phyloP scores from a whole-genome alignment of 257 asterid species.

The Nicotiana noctiflora region DNA sequence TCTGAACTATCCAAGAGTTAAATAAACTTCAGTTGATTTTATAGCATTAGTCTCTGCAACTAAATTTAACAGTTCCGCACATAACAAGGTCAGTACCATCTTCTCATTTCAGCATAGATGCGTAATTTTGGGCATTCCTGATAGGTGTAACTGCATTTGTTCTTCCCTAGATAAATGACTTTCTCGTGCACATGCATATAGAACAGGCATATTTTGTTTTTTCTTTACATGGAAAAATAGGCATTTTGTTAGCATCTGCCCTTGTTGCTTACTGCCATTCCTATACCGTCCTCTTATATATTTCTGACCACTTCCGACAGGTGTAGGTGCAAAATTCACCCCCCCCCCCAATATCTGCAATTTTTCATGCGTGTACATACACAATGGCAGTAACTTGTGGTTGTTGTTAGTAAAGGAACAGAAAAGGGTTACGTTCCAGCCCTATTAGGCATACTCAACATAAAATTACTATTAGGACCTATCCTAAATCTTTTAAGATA shows the following conservation, averaged over 20 bases:
- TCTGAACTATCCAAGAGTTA: too few species aligned
- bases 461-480: not conserved
- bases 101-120: not conserved
- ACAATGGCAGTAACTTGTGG: not conserved
- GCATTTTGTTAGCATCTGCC: not conserved
- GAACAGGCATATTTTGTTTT: not conserved
- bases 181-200: constrained; percentile 3
- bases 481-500: not conserved
- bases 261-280: not conserved
- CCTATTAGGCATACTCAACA: not conserved
- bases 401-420: not conserved
- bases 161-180: not conserved
- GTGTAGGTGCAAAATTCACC: too few species aligned
- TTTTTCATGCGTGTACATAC: too few species aligned
- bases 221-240: not conserved
- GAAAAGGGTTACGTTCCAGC: not conserved
- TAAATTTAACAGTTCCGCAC: too few species aligned
- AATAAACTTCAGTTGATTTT: too few species aligned
- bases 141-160: not conserved
- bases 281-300: not conserved
- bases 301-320: too few species aligned
- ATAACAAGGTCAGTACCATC: not conserved
- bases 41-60: too few species aligned
- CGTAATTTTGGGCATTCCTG: not conserved
- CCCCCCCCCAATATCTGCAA: too few species aligned